Evolutionary conservation across 805 yeast species (phyloP), one percentile per base, ranked within the genome.

Genomic region (Ogataea kodamae): DNA sequence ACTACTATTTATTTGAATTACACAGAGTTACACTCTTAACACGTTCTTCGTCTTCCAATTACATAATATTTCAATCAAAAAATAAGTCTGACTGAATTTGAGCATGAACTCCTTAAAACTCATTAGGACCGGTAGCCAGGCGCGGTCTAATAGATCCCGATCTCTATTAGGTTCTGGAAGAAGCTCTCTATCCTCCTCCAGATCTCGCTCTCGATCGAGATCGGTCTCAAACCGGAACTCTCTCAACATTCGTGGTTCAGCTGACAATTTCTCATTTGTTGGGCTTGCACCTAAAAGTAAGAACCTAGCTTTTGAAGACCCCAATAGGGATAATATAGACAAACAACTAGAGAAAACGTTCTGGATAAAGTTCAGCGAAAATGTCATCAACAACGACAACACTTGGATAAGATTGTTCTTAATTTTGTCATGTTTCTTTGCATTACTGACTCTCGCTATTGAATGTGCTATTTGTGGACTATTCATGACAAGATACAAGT

Each of bases 391-490:
- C 23, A 42, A 42, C 19, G 46, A 42, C 35, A 40, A 40, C 26
- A 32, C 42, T 2, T 42, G 46, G 48, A 39, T 41, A 15, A 44
- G 39, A 21, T 22, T 32, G 5, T 64, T 63, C 34, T 50, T 66
- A 9, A 23, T 42, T 6, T 48, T 56, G 1, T 64, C 70, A 3
- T 41, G 61, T 2, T 27, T 56, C 3, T 60, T 65, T 4, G 69
- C 70, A 1, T n/a, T 52, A 1, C 37, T 63, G 3, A 53, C 62
- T 2, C 35, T 66, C n/a, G 59, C 54, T 2, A 50, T 66, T 10
- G 67, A 67, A 37, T 51, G 51, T 6, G 64, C 61, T 40, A 54
- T 66, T 48, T 66, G 60, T 44, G 67, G 64, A 1, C 59, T 60
- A 6, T 61, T 66, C 27, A 63, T 64, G 41, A 37, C 52, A n/a